Conservation (phyloP, 1,284 basidiomycete species). For the Hemileccinum hortonii region DNA sequence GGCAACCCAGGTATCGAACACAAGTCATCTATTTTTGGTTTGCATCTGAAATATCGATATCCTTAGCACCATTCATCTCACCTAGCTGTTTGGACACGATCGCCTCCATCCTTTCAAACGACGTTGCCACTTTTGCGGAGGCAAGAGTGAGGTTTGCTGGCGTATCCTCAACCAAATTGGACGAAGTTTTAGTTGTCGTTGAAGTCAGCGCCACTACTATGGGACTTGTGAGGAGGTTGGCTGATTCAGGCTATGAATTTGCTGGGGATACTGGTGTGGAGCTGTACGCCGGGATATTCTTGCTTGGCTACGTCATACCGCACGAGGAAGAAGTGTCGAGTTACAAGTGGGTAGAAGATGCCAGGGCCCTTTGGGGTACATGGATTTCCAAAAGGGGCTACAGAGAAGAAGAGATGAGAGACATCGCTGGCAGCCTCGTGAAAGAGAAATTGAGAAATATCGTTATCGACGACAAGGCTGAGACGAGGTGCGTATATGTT, state of each 20-base stretch:
- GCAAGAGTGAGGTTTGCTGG: slow-evolving; percentile 13
- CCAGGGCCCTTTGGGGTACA: slow-evolving; percentile 39
- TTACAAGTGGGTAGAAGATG: slow-evolving; percentile 18
- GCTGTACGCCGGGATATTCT: slow-evolving; percentile 22
- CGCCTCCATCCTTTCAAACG: slow-evolving; percentile 16
- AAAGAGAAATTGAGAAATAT: slow-evolving; percentile 44
- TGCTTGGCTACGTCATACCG: slow-evolving; percentile 26
- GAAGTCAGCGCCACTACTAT: slow-evolving; percentile 8
- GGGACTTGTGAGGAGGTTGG: slow-evolving; percentile 15
- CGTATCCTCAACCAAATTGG: background rate
- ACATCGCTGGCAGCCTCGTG: slow-evolving; percentile 35
- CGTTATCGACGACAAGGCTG: slow-evolving; percentile 42
- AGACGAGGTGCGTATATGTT: slow-evolving; percentile 39
- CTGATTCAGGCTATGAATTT: slow-evolving; percentile 22
- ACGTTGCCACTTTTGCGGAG: slow-evolving; percentile 15
- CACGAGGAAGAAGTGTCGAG: slow-evolving; percentile 5
- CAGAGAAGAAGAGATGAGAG: slow-evolving; percentile 14
- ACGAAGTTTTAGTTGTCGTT: background rate
- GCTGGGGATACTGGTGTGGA: slow-evolving; percentile 21
- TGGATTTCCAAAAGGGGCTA: slow-evolving; percentile 31
- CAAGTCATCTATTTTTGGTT: background rate
- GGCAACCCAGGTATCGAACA: slow-evolving; percentile 17
- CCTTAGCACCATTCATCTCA: slow-evolving; percentile 24
- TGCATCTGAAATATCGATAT: background rate
- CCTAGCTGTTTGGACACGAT: slow-evolving; percentile 16